Evolutionary conservation across 345 rosid species (phyloP).

Genomic region (Geranium brycei): DNA sequence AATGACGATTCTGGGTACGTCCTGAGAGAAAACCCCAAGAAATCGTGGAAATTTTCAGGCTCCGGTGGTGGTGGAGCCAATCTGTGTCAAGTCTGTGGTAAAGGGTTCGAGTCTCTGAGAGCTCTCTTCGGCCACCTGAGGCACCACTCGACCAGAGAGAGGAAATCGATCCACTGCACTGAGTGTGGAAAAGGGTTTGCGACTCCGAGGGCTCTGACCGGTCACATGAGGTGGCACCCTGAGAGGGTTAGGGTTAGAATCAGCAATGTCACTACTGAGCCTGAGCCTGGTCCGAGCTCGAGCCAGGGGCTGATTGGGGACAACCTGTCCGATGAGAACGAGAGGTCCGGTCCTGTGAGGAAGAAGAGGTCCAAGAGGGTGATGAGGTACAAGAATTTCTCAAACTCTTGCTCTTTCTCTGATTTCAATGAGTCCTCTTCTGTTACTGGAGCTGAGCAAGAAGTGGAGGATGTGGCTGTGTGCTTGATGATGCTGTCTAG

Average conservation of each 20-base stretch:
- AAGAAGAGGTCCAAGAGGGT: constrained; percentile 34
- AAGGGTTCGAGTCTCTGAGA: constrained; percentile 31
- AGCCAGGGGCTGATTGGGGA: constrained; percentile 30
- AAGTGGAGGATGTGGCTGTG: constrained; percentile 49
- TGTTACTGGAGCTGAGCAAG: constrained; percentile 39
- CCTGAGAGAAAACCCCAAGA: constrained; percentile 43
- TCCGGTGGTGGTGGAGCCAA: constrained; percentile 18
- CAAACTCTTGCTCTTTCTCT: constrained; percentile 20
- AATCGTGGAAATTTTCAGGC: constrained; percentile 30
- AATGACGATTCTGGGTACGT: constrained; percentile 16
- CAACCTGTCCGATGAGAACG: constrained; percentile 29
- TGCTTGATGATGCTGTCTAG: constrained; percentile 62
- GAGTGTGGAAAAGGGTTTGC: constrained; percentile 3
- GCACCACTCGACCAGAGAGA: constrained; percentile 27
- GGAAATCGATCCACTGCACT: constrained; percentile 11
- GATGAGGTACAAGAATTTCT: constrained; percentile 18
- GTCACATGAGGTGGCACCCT: constrained; percentile 1
- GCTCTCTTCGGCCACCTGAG: constrained; percentile 33
- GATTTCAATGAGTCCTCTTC: constrained; percentile 27
- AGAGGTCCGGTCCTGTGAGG: constrained; percentile 7
- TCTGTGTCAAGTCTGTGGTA: constrained; percentile 38
- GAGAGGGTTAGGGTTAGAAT: background rate
- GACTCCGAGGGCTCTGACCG: constrained; percentile 2
- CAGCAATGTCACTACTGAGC: no score
- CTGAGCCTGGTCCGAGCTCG: background rate